Evolutionary conservation across 106 monocot genomes (phyloP), one percentile per base, ranked within the genome.

Genomic region (Alisma plantagoaquatica): DNA sequence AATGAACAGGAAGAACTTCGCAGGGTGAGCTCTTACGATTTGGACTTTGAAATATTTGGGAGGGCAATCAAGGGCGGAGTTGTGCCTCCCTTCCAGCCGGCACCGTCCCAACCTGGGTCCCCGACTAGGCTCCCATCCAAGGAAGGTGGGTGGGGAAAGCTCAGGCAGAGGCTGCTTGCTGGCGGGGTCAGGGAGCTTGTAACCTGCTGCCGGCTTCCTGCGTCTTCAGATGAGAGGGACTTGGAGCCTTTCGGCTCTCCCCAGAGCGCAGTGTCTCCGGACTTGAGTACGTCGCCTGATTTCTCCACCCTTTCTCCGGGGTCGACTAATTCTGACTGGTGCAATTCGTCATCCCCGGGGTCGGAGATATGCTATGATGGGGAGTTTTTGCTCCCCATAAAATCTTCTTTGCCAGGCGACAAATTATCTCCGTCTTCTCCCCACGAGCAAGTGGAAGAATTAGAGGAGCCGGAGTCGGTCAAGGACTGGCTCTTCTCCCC

Each of bases 41-140:
- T 81, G 24, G 90, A 91, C 73, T 91, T 77, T 35, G 84, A 84
- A 44, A 77, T 84, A 29, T 84, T 77, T 61, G 50, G 54, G 9
- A 64, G 69, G 54, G 79, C 80, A 2, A 26, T 80, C 7, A 74
- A 45, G 41, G 70, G 71, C 19, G 68, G 65, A 2, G 62, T 61
- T 16, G 63, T 53, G 43, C 61, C 82, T 16, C 54, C 53, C 4
- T 24, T 58, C 10, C 8, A 24, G 11, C 46, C 57, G 4, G 20
- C 30, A 35, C 1, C 60, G 3, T 62, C 27, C 14, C 4, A 52
- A 14, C 30, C 18, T 2, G 21, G 18, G 4, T 53, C 56, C 33
- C 53, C 57, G 10, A 8, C 28, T 2, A 14, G 6, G 6, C 26
- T 57, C 11, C 70, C 70, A 3, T 49, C 41, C 16, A 71, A 57